phyloP scores from a whole-genome alignment of 768 basidiomycete genomes.

The Leccinum broughii region DNA sequence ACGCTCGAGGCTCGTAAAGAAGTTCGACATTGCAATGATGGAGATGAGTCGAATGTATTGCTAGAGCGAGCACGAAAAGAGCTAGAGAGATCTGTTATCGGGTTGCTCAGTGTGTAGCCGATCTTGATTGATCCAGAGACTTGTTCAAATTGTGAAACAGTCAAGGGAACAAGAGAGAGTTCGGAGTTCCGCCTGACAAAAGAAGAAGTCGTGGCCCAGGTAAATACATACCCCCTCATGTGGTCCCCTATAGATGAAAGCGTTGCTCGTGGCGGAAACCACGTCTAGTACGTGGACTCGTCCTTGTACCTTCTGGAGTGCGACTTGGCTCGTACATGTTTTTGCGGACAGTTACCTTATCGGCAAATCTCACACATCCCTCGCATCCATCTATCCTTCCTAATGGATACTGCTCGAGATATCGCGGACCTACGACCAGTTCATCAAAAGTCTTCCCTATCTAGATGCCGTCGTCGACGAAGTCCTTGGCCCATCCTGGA shows the following conservation, averaged over 20 bases:
- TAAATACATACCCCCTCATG: not conserved
- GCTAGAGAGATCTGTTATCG: constrained; percentile 35
- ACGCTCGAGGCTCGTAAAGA: constrained; percentile 26
- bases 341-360: constrained; percentile 16
- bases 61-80: constrained; percentile 37
- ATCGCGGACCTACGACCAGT: constrained; percentile 50
- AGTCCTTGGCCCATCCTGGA: constrained; percentile 39
- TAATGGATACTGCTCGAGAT: constrained; percentile 65
- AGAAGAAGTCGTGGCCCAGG: constrained; percentile 32
- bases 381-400: not conserved
- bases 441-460: constrained; percentile 49
- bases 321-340: not conserved
- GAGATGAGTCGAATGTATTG: constrained; percentile 40
- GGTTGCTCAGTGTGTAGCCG: constrained; percentile 20
- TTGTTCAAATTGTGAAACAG: constrained; percentile 19
- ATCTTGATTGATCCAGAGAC: not conserved
- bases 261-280: constrained; percentile 21
- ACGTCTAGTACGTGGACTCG: constrained; percentile 3
- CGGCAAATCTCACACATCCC: not conserved
- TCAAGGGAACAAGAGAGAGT: constrained; percentile 35
- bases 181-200: constrained; percentile 26
- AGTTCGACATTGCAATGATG: constrained; percentile 37
- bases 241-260: constrained; percentile 15
- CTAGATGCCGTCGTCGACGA: constrained; percentile 53
- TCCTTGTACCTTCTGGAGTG: not conserved